Evolutionary conservation across 805 yeast species (phyloP).

Genomic region (Starmerella bombi): DNA sequence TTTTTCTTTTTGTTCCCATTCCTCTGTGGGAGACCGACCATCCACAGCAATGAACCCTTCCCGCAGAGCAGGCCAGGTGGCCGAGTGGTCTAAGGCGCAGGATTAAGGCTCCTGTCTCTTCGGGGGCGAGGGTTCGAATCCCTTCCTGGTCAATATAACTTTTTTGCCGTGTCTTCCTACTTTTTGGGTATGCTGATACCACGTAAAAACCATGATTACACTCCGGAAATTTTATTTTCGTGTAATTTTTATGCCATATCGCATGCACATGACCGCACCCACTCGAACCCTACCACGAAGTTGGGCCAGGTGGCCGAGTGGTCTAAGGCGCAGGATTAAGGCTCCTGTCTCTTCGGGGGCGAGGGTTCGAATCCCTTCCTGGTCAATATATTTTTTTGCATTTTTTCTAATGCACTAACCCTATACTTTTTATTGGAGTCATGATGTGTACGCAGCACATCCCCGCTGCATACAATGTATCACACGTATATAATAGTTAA

Average conservation of each 20-base stretch:
- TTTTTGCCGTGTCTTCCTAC: too few relatives aligned
- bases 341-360: conserved; percentile 27
- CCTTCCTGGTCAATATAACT: conserved; percentile 24
- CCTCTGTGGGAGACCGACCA: too few relatives aligned
- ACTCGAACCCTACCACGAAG: neutral
- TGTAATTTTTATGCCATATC: too few relatives aligned
- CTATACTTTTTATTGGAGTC: too few relatives aligned
- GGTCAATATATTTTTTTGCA: too few relatives aligned
- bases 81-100: conserved; percentile 28
- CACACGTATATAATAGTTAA: too few relatives aligned
- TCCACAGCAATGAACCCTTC: neutral
- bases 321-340: conserved; percentile 27
- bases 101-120: conserved; percentile 27
- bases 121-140: conserved; percentile 28
- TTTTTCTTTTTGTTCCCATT: conserved; percentile 13
- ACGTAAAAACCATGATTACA: neutral
- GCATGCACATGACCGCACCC: too few relatives aligned
- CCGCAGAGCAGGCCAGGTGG: conserved; percentile 23
- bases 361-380: conserved; percentile 27
- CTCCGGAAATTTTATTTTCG: neutral
- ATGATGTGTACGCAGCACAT: too few relatives aligned
- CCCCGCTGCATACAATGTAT: too few relatives aligned
- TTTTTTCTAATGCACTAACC: too few relatives aligned
- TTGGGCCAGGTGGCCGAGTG: conserved; percentile 28
- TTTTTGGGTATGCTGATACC: too few relatives aligned